Evolutionary conservation across 106 monocot genomes (phyloP), one percentile per base, ranked within the genome.

Genomic region (Acorus calamus): DNA sequence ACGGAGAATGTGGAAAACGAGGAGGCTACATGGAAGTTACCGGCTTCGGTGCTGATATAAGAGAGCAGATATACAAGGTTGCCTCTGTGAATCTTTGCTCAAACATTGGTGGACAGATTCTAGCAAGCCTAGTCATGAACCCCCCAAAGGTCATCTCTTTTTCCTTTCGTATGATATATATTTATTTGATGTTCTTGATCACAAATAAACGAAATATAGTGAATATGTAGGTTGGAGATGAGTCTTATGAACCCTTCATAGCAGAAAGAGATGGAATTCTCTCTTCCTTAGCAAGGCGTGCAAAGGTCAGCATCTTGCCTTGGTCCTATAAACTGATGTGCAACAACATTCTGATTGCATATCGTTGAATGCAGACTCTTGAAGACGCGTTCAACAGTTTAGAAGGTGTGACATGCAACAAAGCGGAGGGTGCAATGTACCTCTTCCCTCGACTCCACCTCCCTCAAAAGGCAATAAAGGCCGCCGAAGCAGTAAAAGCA

Each of bases 11-110:
- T 80, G 94, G 94, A 9, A 94, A 87, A 77, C 81, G 94, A 67
- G 94, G 94, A 49, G 94, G 94, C 47, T 94, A 94, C 74, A 90
- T 94, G 89, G 94, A 94, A 80, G 64, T 90, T 8, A 94, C 90
- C 42, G 94, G 90, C 41, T 94, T 94, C 61, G 76, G 61, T 60
- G 44, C 81, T 14, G 84, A 79, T 56, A 90, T 94, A 12, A 79
- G 87, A 71, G 94, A 94, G 46, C 94, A 94, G 60, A 87, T 94
- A 66, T 94, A 94, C 78, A 94, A 94, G 74, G 56, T 94, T 41
- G 94, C 94, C 49, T 94, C 94, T 59, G 94, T 94, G 42, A 94
- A 94, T 73, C 84, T 94, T 55, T 94, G 94, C 49, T 94, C 94
- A 4, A 94, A 94, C 65, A 84, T 90, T 11, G 79, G 90, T 74